phyloP scores from a whole-genome alignment of 2,329 filamentous ascomycete species.

The Aspergillus sp. region DNA sequence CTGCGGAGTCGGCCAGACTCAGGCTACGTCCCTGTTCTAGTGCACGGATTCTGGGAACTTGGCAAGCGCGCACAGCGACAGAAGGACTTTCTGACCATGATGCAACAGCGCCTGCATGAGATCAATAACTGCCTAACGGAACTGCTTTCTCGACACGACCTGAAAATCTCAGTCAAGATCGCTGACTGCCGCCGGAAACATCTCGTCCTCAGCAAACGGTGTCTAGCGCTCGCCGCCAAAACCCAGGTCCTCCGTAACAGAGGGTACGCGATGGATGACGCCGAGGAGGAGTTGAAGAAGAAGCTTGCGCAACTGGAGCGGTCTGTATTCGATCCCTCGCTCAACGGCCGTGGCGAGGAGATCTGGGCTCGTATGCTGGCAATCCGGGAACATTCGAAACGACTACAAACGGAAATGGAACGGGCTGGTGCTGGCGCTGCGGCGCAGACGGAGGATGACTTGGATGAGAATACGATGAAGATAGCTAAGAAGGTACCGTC shows the following conservation, averaged over 20 bases:
- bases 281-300: constrained; percentile 63
- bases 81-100: constrained; percentile 55
- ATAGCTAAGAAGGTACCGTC: constrained; percentile 59
- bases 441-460: constrained; percentile 44
- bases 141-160: constrained; percentile 60
- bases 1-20: constrained; percentile 58
- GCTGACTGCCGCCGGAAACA: constrained; percentile 61
- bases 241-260: constrained; percentile 63
- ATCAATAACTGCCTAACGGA: constrained; percentile 63
- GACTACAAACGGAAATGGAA: constrained; percentile 61
- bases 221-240: constrained; percentile 62
- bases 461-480: constrained; percentile 60
- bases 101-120: constrained; percentile 61
- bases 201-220: constrained; percentile 59
- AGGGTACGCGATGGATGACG: constrained; percentile 64
- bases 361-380: constrained; percentile 68
- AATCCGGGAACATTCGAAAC: constrained; percentile 58
- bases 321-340: constrained; percentile 59
- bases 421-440: constrained; percentile 46
- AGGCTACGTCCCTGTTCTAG: constrained; percentile 60
- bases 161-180: constrained; percentile 59
- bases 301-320: constrained; percentile 60
- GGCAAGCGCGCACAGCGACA: constrained; percentile 57
- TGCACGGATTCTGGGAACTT: constrained; percentile 60
- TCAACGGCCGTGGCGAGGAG: constrained; percentile 62